phyloP scores from a whole-genome alignment of 2,329 filamentous ascomycete species.

The Leptoxyphium fumago region DNA sequence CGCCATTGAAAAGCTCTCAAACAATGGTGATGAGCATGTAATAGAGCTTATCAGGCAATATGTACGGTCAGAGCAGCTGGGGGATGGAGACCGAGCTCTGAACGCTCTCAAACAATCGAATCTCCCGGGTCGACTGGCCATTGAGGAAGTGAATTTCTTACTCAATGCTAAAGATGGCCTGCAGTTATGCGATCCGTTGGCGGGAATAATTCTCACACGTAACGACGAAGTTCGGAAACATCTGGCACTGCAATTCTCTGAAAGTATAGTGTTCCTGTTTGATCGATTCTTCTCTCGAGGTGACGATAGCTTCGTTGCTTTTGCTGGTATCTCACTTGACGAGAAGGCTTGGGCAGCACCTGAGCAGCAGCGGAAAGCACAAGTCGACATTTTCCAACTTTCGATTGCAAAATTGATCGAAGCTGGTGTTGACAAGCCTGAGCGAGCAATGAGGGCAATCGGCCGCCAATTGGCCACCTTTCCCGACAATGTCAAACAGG shows the following conservation, averaged over 20 bases:
- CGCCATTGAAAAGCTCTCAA: constrained; percentile 25
- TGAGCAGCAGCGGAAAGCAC: constrained; percentile 29
- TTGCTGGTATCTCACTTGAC: constrained; percentile 29
- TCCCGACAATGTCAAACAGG: constrained; percentile 43
- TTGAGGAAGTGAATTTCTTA: constrained; percentile 27
- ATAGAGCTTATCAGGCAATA: constrained; percentile 11
- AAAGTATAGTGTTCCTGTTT: constrained; percentile 28
- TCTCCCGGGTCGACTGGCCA: constrained; percentile 24
- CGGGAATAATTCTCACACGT: constrained; percentile 18
- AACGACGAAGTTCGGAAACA: constrained; percentile 23
- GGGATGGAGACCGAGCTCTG: constrained; percentile 26
- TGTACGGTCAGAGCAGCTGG: constrained; percentile 17
- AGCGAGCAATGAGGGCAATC: constrained; percentile 45
- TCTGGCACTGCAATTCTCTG: constrained; percentile 23
- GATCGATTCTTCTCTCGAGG: constrained; percentile 30
- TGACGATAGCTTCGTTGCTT: constrained; percentile 30
- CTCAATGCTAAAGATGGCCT: constrained; percentile 22
- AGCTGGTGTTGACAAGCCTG: constrained; percentile 61
- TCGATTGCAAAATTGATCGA: constrained; percentile 83
- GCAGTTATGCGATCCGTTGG: constrained; percentile 23
- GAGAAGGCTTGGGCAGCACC: constrained; percentile 26
- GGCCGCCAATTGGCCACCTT: constrained; percentile 42
- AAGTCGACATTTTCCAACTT: constrained; percentile 52
- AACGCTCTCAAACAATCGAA: constrained; percentile 14
- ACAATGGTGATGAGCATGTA: constrained; percentile 9